Percentiles rank a stretch among this genome's conserved stretches.
Evolutionary conservation across 139 green algal genomes (phyloP).

Genomic region (Edaphochlamys debaryana): DNA sequence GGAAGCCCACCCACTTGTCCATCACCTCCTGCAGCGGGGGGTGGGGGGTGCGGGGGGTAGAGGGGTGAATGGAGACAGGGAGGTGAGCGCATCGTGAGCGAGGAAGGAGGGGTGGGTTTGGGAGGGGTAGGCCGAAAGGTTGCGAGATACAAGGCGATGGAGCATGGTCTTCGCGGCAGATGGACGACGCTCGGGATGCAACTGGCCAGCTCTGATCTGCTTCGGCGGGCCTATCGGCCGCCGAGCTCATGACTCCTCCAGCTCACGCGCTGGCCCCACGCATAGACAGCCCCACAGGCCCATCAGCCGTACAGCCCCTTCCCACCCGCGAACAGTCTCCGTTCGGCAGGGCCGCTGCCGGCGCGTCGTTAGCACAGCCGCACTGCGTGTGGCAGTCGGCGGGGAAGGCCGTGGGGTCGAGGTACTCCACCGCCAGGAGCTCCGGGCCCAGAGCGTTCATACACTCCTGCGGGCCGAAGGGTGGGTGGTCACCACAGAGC

Average conservation of each 20-base stretch:
- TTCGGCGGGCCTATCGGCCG: too few relatives aligned
- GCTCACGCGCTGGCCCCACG: too few relatives aligned
- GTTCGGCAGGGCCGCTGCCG: background rate
- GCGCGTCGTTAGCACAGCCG: background rate
- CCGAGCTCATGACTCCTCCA: too few relatives aligned
- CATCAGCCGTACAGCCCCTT: background rate
- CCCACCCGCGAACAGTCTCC: background rate
- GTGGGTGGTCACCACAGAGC: too few relatives aligned
- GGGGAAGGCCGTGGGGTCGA: conserved; percentile 7
- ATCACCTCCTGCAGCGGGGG: background rate
- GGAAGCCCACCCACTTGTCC: conserved; percentile 8
- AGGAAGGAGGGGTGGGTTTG: too few relatives aligned
- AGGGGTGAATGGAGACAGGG: too few relatives aligned
- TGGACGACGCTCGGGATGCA: too few relatives aligned
- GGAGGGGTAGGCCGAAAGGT: too few relatives aligned
- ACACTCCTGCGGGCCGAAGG: conserved; percentile 40
- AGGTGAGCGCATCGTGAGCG: too few relatives aligned
- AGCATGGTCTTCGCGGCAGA: background rate
- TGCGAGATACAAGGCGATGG: background rate
- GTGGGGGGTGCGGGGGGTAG: too few relatives aligned
- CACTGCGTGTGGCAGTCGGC: conserved; percentile 14
- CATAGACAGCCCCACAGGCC: too few relatives aligned
- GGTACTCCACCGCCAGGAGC: conserved; percentile 12
- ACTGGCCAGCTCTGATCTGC: too few relatives aligned
- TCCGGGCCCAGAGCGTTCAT: background rate